Evolutionary conservation across 306 rosid genomes (phyloP), one percentile per base, ranked within the genome.

Genomic region (Castanea sativa): DNA sequence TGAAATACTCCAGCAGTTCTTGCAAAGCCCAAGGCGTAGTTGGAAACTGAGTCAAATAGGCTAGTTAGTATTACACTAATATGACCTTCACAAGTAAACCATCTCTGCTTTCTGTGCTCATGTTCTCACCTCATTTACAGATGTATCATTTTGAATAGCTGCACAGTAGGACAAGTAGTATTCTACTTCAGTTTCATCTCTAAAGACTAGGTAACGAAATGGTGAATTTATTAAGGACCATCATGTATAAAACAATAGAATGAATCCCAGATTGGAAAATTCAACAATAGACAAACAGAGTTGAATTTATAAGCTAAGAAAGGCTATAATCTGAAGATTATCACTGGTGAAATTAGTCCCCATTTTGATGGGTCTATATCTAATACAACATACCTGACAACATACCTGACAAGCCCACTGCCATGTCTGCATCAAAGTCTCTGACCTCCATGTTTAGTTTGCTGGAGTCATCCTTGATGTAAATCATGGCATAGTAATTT

Each of bases 391-490:
- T 77, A 88, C 90, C 1, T 2, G 73, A 56, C 63, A 41, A 70
- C 82, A 5, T 77, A 88, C 90, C 1, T 2, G 73, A 8, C 1
- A 53, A 0, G 0, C 4, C 15, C 41, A 52, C 80, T 60, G 78
- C 97, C 76, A 75, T 73, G 76, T 92, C 95, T 55, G 75, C 57
- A 15, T 0, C 1, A n/a, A 0, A 29, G 84, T 91, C 93, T 83
- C 93, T 83, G 16, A 53, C 11, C 64, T 83, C 33, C 51, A 1
- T 67, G 73, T 79, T 79, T 8, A 85, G 76, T 71, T 64, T 63
- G 0, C 21, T 65, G 52, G 90, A 32, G 67, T 87, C 35, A 71
- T 93, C 91, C 13, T 87, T 78, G 76, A 87, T 10, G 33, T 75
- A 68, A 1, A 15, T 0, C 23, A 14, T 53, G 3, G 1, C 0